Evolutionary conservation across 1,139 yeast species (phyloP).

Genomic region (Dujonia santamariae): DNA sequence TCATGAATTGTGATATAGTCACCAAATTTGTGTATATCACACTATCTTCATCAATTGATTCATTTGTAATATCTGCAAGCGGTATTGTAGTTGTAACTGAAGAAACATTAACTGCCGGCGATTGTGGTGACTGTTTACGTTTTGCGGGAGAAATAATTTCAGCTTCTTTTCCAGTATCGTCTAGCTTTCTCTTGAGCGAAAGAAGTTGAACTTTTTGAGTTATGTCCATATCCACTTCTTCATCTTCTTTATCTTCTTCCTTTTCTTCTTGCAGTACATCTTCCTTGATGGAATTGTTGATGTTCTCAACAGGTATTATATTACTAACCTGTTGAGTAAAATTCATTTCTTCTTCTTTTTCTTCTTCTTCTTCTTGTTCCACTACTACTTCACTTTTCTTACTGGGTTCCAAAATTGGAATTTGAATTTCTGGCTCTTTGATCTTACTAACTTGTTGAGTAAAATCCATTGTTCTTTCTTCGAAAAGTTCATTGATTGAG

Average conservation of each 20-base stretch:
- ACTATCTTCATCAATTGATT: slow-evolving; percentile 11
- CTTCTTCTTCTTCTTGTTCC: slow-evolving; percentile 5
- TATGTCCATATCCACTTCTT: no score
- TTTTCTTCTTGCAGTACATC: no score
- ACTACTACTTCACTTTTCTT: neutral
- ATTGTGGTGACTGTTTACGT: neutral
- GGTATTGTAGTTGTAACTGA: slow-evolving; percentile 24
- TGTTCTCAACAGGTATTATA: no score
- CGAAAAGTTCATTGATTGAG: slow-evolving; percentile 2
- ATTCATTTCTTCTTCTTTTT: slow-evolving; percentile 9
- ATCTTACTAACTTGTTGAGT: slow-evolving; percentile 13
- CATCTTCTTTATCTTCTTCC: no score
- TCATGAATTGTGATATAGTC: slow-evolving; percentile 39
- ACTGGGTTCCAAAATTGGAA: neutral
- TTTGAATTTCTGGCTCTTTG: slow-evolving; percentile 1
- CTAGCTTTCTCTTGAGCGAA: no score
- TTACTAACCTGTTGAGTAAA: slow-evolving; percentile 11
- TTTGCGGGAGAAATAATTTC: no score
- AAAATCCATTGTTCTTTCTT: slow-evolving; percentile 13
- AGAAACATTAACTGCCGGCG: slow-evolving; percentile 1
- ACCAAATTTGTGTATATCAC: slow-evolving; percentile 26
- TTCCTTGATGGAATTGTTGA: neutral
- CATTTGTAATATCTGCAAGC: slow-evolving; percentile 23
- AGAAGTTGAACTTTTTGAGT: no score
- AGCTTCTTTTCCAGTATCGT: no score